Evolutionary conservation across 164 flowering plant species (phyloP), one percentile per base, ranked within the genome.

Genomic region (Tetracentron sinense): DNA sequence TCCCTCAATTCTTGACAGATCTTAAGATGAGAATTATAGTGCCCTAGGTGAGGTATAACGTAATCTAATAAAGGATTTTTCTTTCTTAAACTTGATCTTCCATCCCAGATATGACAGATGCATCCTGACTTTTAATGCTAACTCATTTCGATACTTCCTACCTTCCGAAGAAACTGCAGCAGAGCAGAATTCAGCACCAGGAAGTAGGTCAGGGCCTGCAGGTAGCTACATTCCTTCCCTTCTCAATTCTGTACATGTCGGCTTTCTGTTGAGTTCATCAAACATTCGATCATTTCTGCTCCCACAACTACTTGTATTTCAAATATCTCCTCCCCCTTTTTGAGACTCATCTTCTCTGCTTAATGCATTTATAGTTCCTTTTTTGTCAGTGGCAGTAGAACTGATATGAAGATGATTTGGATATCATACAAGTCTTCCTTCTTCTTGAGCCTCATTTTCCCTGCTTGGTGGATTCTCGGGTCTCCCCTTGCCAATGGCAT

Each of bases 91-190:
- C 23, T 85, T 84, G 47, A 86, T 71, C 60, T 75, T 79, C 93
- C 95, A 92, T 31, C 88, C 87, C 66, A 80, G 15, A 68, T 66
- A 63, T n/a, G 35, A 60, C 30, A 92, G 85, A 72, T 90, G 90
- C 70, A 68, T 75, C 74, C 81, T 78, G 46, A 63, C 76, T 27
- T 77, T 64, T 26, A 3, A 22, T 10, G 22, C 12, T 14, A 69
- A 1, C 33, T 8, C 2, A 29, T 19, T 14, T 8, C 21, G 21
- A 21, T 63, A 20, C 58, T n/a, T 58, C 28, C 22, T n/a, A 2
- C 38, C 12, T 28, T 51, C n/a, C 29, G 17, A 1, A n/a, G 38
- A 20, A 62, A 88, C 7, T 29, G 86, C 86, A 65, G 60, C 64
- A 10, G 67, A 68, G 38, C 23, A 64, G 49, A 20, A 55, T 52